These are phyloP conservation scores for Phylloporus arenicola DNA, from an alignment of 768 basidiomycete species.

Conservation along the genomic window DNA sequence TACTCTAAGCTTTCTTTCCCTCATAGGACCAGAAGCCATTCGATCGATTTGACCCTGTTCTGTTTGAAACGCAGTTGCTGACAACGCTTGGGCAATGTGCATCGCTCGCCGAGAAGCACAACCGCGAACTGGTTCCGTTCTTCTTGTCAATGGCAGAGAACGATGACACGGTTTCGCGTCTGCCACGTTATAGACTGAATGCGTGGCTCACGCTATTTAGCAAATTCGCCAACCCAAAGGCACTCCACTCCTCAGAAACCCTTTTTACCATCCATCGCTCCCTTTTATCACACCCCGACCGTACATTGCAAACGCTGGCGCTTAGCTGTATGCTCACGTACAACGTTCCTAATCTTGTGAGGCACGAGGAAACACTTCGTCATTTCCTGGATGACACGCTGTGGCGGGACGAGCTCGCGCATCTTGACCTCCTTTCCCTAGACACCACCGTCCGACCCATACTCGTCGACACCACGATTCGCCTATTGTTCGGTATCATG, in stretches of 20 bases:
- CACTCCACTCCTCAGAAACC: constrained; percentile 61
- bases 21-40: constrained; percentile 34
- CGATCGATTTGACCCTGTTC: constrained; percentile 68
- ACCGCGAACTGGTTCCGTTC: constrained; percentile 78
- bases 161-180: constrained; percentile 30
- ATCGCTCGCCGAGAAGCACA: too few relatives aligned
- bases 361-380: constrained; percentile 65
- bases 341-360: constrained; percentile 53
- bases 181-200: constrained; percentile 63
- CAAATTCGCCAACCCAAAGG: constrained; percentile 92
- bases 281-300: too few relatives aligned
- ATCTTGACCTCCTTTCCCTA: constrained; percentile 61
- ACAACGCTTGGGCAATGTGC: too few relatives aligned
- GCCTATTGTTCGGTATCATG: constrained; percentile 86
- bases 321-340: constrained; percentile 79
- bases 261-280: constrained; percentile 65
- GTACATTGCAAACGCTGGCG: constrained; percentile 65
- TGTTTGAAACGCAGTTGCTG: too few relatives aligned
- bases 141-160: constrained; percentile 54
- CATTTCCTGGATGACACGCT: too few relatives aligned
- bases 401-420: constrained; percentile 84
- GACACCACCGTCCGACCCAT: constrained; percentile 53
- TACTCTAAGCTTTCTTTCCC: background rate
- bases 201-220: too few relatives aligned
- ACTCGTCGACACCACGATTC: constrained; percentile 63